A percentile compares a stretch with the other conserved stretches of the same genome.
phyloP scores from a whole-genome alignment of 768 basidiomycete species.

The Panus rudis region DNA sequence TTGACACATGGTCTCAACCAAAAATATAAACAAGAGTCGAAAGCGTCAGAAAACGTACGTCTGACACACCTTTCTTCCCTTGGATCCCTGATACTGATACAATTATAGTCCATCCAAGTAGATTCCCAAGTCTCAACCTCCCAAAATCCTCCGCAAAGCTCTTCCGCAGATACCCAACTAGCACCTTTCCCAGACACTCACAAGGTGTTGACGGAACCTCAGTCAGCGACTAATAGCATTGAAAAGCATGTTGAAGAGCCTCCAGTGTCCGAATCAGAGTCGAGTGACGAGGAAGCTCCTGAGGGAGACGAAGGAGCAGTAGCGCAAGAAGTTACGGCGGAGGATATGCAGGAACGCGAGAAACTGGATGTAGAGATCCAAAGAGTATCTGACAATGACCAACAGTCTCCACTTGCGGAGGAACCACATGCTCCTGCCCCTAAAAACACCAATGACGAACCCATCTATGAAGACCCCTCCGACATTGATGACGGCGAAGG shows the following conservation, averaged over 20 bases:
- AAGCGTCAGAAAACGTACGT: slow-evolving; percentile 19
- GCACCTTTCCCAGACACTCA: not conserved
- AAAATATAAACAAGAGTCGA: slow-evolving; percentile 31
- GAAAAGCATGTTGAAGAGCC: slow-evolving; percentile 6
- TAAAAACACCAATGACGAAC: slow-evolving; percentile 10
- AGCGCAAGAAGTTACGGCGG: not conserved
- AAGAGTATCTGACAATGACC: slow-evolving; percentile 21
- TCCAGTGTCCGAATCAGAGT: slow-evolving; percentile 2
- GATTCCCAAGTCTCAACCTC: not conserved
- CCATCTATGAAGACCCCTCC: slow-evolving; percentile 69
- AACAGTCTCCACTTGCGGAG: not conserved
- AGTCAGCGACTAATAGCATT: not conserved
- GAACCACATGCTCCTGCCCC: slow-evolving; percentile 5
- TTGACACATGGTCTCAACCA: slow-evolving; percentile 75
- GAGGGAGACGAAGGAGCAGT: not conserved
- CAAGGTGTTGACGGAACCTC: not conserved
- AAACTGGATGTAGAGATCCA: slow-evolving; percentile 42
- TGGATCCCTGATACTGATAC: not conserved
- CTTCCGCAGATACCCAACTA: too few relatives aligned
- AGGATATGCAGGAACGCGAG: slow-evolving; percentile 22
- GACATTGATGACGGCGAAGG: slow-evolving; percentile 80
- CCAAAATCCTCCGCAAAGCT: too few relatives aligned
- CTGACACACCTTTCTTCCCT: not conserved
- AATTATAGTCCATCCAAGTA: too few relatives aligned
- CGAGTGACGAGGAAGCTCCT: not conserved